A percentile compares a stretch with the other conserved stretches of the same genome.
These are phyloP conservation scores for Sporothrix dimorphospora DNA, from an alignment of 2,329 filamentous ascomycete species.

Conservation along the genomic window DNA sequence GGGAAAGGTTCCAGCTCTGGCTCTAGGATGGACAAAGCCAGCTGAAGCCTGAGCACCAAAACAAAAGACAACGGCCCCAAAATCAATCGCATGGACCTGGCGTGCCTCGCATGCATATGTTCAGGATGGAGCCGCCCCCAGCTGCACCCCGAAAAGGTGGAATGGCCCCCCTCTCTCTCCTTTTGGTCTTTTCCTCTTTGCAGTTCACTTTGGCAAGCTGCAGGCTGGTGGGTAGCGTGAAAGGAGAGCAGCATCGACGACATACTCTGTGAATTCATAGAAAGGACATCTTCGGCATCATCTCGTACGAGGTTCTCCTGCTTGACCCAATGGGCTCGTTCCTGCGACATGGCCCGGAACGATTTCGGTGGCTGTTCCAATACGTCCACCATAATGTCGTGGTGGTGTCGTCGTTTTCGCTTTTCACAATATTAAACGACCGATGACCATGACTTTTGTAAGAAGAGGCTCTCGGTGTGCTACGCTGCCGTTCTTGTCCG, in stretches of 20 bases:
- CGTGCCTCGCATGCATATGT: background rate
- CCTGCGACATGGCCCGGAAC: background rate
- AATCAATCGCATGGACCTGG: background rate
- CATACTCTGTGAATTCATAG: too few relatives aligned
- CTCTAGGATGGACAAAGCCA: background rate
- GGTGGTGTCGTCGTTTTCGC: background rate
- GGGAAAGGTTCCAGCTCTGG: background rate
- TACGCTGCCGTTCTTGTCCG: background rate
- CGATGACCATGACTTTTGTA: background rate
- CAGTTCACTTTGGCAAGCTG: background rate
- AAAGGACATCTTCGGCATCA: background rate
- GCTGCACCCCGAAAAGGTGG: constrained; percentile 14
- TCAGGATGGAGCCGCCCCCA: background rate
- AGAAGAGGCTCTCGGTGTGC: background rate
- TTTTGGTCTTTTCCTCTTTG: too few relatives aligned
- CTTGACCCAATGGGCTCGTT: background rate
- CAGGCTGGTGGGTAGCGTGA: background rate
- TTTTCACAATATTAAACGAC: background rate
- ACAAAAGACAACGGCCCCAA: background rate
- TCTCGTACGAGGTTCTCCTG: background rate
- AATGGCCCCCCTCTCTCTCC: background rate
- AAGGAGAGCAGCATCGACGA: too few relatives aligned
- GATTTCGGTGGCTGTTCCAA: background rate
- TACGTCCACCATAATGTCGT: background rate
- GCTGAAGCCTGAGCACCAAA: background rate